Evolutionary conservation across 2,329 filamentous ascomycete species (phyloP).

Genomic region (Fusarium lateritium): DNA sequence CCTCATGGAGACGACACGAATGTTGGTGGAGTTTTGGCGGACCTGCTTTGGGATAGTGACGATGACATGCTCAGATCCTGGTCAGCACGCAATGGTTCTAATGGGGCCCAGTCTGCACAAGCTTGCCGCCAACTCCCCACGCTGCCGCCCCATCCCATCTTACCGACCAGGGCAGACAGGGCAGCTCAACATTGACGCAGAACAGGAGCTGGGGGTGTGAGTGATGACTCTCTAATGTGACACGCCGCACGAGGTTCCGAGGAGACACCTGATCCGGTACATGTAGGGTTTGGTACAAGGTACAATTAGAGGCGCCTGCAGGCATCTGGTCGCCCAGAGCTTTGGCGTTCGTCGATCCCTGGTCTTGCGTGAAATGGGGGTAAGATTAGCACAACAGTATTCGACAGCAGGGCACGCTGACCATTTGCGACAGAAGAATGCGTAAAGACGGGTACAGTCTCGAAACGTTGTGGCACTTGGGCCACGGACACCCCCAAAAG

Average conservation of each 20-base stretch:
- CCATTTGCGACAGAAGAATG: constrained; percentile 11
- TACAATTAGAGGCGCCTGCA: constrained; percentile 12
- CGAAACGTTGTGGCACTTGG: constrained; percentile 7
- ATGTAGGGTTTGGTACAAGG: constrained; percentile 8
- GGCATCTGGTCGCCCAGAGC: constrained; percentile 22
- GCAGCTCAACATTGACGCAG: constrained; percentile 23
- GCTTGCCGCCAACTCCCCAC: constrained; percentile 39
- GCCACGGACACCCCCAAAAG: constrained; percentile 18
- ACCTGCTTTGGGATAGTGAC: constrained; percentile 34
- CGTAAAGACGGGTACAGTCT: no score
- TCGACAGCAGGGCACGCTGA: background rate
- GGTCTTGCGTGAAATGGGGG: constrained; percentile 10
- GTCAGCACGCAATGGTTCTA: constrained; percentile 49
- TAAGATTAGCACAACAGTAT: constrained; percentile 5
- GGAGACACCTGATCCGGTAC: constrained; percentile 27
- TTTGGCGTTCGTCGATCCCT: constrained; percentile 40
- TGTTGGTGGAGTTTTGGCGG: constrained; percentile 38
- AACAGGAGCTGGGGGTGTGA: constrained; percentile 30
- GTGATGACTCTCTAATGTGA: background rate
- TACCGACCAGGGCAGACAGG: constrained; percentile 20
- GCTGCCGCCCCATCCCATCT: constrained; percentile 6
- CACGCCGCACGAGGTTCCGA: constrained; percentile 25
- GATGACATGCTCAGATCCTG: constrained; percentile 50
- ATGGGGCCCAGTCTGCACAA: constrained; percentile 18
- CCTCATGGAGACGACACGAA: constrained; percentile 31